Evolutionary conservation across 2,329 filamentous ascomycete species (phyloP), one percentile per base, ranked within the genome.

Genomic region (Blumeria graminis): DNA sequence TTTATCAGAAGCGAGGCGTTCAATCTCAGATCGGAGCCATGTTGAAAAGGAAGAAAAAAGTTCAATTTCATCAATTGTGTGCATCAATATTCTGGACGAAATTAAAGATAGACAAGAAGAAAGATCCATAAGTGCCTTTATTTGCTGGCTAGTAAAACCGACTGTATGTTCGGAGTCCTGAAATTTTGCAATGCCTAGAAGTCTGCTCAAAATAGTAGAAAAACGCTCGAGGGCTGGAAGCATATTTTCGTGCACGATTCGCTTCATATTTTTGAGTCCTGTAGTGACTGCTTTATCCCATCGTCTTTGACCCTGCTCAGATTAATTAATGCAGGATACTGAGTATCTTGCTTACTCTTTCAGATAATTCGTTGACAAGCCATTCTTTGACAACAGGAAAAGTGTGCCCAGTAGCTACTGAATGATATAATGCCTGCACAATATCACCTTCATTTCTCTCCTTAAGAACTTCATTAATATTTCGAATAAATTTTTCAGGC

Each of bases 211-310:
- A 35, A 94, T 81, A 28, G 95, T 80, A 51, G 78, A 77, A 61
- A 84, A 84, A 55, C 90, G 80, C 62, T 96, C 88, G 1, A 96
- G 72, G 0, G 86, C 87, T 0, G 92, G 92, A 1, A 96, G 74
- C 55, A 95, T 80, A 66, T 93, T 89, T 65, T 94, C 83, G 64
- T 94, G 89, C 0, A 88, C 74, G 11, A 96, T 74, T 55, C 78
- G 77, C 54, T 87, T 78, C 9, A 96, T 74, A 56, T 80, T 82
- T 58, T 86, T 81, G 18, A 95, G 81, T 0, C 88, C 86, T 3
- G 80, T 78, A 1, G 78, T 75, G 1, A 93, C 84, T 6, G 85
- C 82, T 64, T 90, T 93, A 60, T 96, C 89, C 92, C 92, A 98
- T 53, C 92, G 76, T 69, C 94, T 95, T 63, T 94, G 86, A 0